Evolutionary conservation across 331 rosid genomes (phyloP), one percentile per base, ranked within the genome.

Genomic region (Telfairia occidentalis): DNA sequence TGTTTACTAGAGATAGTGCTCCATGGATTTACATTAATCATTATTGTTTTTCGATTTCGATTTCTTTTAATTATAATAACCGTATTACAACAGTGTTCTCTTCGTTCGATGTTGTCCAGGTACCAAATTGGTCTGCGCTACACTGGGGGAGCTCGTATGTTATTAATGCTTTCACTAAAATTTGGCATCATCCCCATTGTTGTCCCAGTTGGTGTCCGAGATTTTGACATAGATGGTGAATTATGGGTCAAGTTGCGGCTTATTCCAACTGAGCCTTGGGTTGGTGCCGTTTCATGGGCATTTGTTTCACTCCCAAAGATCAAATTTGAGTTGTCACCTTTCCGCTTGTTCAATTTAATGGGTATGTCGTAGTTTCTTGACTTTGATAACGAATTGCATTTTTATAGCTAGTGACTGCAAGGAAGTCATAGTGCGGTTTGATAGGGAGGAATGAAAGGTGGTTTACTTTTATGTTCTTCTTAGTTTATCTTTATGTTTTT

Each of bases 171-270:
- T 53, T 85, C 97, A 60, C 86, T 95, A 55, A 95, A 92, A 79
- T 91, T 90, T 86, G 92, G 97, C 85, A 81, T 95, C 65, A 83
- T 95, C 75, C 99, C 99, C 24, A 87, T 95, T 79, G 83, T 54
- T 34, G 90, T 95, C 74, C 99, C 99, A 7, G 97, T 95, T 61
- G 97, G 96, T 59, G 89, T 92, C 80, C 96, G 96, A 59, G 96
- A 95, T 87, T 95, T 95, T 79, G 99, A 95, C 84, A 90, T 95
- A 67, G 99, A 95, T 71, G 99, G 99, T 60, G 99, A 95, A 78
- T 90, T 95, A 81, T 95, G 99, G 99, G 96, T 95, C 80, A 95
- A 91, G 81, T 74, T 95, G 67, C 84, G 97, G 53, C 74, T 95
- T 53, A 92, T 95, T 80, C 99, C 99, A 5, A 84, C 90, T 9